Evolutionary conservation across 768 basidiomycete genomes (phyloP).

Genomic region (Hygrophorus russula): DNA sequence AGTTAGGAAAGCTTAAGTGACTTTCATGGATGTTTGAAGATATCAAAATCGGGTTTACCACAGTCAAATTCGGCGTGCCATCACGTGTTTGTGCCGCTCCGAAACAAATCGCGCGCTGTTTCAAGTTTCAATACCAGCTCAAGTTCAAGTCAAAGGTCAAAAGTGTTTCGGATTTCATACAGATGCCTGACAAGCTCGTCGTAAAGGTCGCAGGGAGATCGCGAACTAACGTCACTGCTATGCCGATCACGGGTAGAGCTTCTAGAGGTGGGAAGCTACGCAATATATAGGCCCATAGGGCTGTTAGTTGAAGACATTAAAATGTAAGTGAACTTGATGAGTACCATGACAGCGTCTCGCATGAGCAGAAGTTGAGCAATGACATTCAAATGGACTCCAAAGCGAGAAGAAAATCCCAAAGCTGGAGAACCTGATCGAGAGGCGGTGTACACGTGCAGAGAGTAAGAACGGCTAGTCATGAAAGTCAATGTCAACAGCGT

Average conservation of each 20-base stretch:
- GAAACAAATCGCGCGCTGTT: too few species aligned
- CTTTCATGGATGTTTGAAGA: too few species aligned
- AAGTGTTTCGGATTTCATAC: conserved; percentile 36
- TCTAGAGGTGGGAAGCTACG: conserved; percentile 91
- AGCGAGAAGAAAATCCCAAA: conserved; percentile 99
- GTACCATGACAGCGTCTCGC: conserved; percentile 84
- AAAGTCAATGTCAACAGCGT: conserved; percentile 1
- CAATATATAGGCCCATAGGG: conserved; percentile 89
- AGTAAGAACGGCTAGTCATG: conserved; percentile 75
- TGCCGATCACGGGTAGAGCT: conserved; percentile 78
- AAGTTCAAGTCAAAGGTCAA: conserved; percentile 5
- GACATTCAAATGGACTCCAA: conserved; percentile 93
- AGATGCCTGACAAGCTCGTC: conserved; percentile 86
- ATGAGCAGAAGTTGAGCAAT: conserved; percentile 92
- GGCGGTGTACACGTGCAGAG: conserved; percentile 96
- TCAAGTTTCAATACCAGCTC: too few species aligned
- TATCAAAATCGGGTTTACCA: too few species aligned
- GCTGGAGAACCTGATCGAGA: conserved; percentile 81
- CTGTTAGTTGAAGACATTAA: conserved; percentile 25
- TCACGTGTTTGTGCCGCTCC: too few species aligned
- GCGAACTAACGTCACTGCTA: conserved; percentile 88
- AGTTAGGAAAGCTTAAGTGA: too few species aligned
- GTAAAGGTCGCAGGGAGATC: conserved; percentile 84
- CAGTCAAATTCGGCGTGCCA: too few species aligned
- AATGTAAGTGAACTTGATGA: conserved; percentile 12